Evolutionary conservation across 2,329 filamentous ascomycete genomes (phyloP), one percentile per base, ranked within the genome.

Genomic region (Claviceps monticola): DNA sequence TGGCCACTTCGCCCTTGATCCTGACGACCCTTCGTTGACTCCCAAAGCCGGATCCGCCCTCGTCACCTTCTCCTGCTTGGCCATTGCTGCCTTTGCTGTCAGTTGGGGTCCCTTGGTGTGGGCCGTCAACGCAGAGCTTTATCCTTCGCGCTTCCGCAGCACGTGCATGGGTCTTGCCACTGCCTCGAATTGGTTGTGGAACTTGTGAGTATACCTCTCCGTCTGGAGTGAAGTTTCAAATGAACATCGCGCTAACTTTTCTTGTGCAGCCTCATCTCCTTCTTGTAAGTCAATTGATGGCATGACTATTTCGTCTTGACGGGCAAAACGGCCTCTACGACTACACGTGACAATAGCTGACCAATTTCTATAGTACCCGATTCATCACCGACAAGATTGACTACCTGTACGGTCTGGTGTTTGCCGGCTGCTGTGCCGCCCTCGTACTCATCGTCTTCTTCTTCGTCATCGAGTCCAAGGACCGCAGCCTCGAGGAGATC

Each of bases 381-480:
- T 88, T 86, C 69, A 87, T 88, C 61, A 82, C 77, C n/a, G 73
- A 76, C 34, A 71, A 75, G 17, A 87, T 88, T 58, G 75, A 82
- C 62, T 87, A 83, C 68, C 73, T 74, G 4, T 86, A 85, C 62
- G 84, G 84, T 36, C 79, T 86, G 53, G 78, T 88, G 41, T 87
- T 87, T 62, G 83, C 82, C 0, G 80, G 75, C 4, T 86, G 82
- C 64, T 82, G 81, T 61, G 76, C 79, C 53, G 73, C 74, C 9
- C 79, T 81, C 19, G 74, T 81, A 4, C 59, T 78, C 17, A 73
- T 87, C 48, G 83, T 88, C 53, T 88, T 82, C 72, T 84, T 88
- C 72, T 86, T 86, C 67, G 74, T 88, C 56, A 82, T 83, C 60
- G 84, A 88, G 68, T 82, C 77, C 55, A 82, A 84, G 66, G 83